Evolutionary conservation across 2,329 filamentous ascomycete genomes (phyloP), one percentile per base, ranked within the genome.

Genomic region (Nannizziopsis arthrosporioides): DNA sequence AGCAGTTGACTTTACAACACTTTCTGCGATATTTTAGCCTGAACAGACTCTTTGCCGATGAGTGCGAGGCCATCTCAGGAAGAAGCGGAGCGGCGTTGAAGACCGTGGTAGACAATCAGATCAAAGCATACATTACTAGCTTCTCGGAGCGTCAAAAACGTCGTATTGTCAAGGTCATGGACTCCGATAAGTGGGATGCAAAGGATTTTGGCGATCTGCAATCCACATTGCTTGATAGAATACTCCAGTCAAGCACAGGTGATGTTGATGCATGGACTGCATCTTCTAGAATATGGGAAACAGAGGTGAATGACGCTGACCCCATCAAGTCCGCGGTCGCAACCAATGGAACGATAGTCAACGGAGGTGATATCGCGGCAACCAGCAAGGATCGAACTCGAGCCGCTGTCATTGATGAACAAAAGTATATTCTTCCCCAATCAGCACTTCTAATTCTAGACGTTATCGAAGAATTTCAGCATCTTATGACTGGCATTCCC

Each of bases 391-490:
- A 81, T 48, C 85, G 82, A 65, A 72, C 73, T 3, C 77, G 84
- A 38, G 78, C 76, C 34, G 92, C 92, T 1, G 71, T 80, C 4
- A 83, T 98, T 45, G 89, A 95, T 51, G 80, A 82, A 19, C 85
- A 94, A 61, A 81, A 79, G 46, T 96, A 87, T 62, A 80, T 94
- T 48, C 77, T 98, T 9, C 88, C 92, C 0, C 77, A 83, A 46
- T 94, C 88, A 4, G 89, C 87, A 0, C 74, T 90, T 30, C 72
- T 85, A 1, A 89, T 92, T 54, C 76, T 98, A 47, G 76, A 80
- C 49, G 87, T 85, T 44, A 82, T 95, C 54, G 82, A 86, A 51
- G 78, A 81, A 12, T 94, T 94, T 64, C 74, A 94, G 54, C 84
- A 85, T 53, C 76, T 98, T 3, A 82, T 90, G 49, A 76, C 85